Percentiles rank a stretch among this genome's conserved stretches.
Conservation (phyloP, 73 alveolate species). For the Tetrahymena elliotti region DNA sequence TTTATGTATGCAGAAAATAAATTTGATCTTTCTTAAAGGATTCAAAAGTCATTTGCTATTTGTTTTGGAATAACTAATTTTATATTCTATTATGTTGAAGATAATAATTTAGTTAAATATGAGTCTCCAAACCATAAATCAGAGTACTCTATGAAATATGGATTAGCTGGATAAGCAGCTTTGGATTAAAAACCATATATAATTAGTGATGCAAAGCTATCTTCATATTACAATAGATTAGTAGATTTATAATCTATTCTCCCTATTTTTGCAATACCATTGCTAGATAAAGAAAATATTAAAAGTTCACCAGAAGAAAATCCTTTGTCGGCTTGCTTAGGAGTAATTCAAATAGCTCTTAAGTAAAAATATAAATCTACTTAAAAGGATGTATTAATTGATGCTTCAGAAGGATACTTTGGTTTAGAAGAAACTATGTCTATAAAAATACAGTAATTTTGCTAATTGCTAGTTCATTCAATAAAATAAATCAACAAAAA, state of each 20-base stretch:
- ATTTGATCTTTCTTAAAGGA: background rate
- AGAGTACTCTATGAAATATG: constrained; percentile 7
- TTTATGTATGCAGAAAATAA: constrained; percentile 17
- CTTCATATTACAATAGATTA: constrained; percentile 22
- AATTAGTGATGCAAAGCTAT: constrained; percentile 28
- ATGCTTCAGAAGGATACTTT: constrained; percentile 24
- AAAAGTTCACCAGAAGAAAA: background rate
- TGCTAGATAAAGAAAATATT: constrained; percentile 1
- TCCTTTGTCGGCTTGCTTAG: constrained; percentile 1
- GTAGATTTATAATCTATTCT: constrained; percentile 28
- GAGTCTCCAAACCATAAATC: background rate
- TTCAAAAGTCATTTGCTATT: background rate
- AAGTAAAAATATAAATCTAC: background rate
- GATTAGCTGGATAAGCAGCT: constrained; percentile 41
- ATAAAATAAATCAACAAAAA: background rate
- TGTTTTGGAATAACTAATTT: constrained; percentile 30
- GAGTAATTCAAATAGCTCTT: constrained; percentile 11
- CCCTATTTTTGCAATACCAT: constrained; percentile 40
- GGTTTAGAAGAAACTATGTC: constrained; percentile 42
- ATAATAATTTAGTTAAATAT: constrained; percentile 1
- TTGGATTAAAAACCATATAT: constrained; percentile 1
- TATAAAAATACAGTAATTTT: background rate
- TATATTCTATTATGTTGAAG: constrained; percentile 19
- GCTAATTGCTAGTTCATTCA: background rate
- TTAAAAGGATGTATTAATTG: constrained; percentile 6